These are phyloP conservation scores for Talaromyces sp. DNA, from an alignment of 2,329 filamentous ascomycete genomes.

Conservation along the genomic window DNA sequence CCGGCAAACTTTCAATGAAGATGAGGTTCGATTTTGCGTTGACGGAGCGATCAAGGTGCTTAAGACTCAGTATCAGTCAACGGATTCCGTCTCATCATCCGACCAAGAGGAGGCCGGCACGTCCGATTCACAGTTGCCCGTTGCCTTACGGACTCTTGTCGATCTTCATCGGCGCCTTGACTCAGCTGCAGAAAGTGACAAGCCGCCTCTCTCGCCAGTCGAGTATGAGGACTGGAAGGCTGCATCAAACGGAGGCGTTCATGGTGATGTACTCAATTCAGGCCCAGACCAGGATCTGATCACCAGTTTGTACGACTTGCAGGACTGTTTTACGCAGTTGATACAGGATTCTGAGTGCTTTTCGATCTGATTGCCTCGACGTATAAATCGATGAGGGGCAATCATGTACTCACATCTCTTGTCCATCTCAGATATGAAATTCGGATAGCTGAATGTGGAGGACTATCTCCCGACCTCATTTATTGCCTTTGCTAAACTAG, in stretches of 20 bases:
- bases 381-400: not conserved
- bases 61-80: not conserved
- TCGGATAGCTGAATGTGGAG: not conserved
- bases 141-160: not conserved
- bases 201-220: not conserved
- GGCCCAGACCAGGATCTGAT: not conserved
- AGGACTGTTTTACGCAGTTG: not conserved
- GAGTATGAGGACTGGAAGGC: not conserved
- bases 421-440: not conserved
- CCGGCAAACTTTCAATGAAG: not conserved
- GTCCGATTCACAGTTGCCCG: not conserved
- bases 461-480: not conserved
- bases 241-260: too few relatives aligned
- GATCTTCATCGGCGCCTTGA: not conserved
- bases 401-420: not conserved
- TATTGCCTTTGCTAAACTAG: not conserved
- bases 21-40: not conserved
- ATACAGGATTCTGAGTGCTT: not conserved
- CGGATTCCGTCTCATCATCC: not conserved
- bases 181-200: not conserved
- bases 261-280: not conserved
- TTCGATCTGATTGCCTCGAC: not conserved
- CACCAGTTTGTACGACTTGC: not conserved
- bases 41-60: not conserved
- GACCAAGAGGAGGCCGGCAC: not conserved